A percentile compares a stretch with the other conserved stretches of the same genome.
Evolutionary conservation across 1,139 yeast species (phyloP).

Genomic region (Arxiozyma telluris): DNA sequence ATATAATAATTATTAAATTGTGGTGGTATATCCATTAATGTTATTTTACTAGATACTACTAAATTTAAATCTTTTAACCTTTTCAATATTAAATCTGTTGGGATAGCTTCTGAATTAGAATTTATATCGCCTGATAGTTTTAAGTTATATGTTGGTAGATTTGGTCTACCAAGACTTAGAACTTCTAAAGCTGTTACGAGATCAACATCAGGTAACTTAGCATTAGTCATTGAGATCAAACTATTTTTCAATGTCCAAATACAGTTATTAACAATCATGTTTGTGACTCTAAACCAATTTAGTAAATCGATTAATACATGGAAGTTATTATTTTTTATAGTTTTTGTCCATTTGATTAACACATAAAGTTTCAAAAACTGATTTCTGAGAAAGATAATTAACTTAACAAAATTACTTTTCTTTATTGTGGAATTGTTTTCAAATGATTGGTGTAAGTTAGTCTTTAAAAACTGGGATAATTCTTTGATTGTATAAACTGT

Average conservation of each 20-base stretch:
- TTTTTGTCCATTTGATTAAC: conserved; percentile 70
- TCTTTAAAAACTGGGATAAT: conserved; percentile 29
- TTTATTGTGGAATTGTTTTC: conserved; percentile 43
- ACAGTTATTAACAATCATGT: conserved; percentile 56
- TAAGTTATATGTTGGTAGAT: conserved; percentile 57
- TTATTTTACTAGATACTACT: conserved; percentile 64
- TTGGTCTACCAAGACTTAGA: conserved; percentile 67
- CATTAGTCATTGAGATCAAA: conserved; percentile 64
- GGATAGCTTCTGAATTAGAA: conserved; percentile 30
- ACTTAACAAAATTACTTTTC: conserved; percentile 58
- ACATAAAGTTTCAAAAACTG: conserved; percentile 80
- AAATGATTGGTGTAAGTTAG: conserved; percentile 19
- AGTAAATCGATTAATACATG: conserved; percentile 72
- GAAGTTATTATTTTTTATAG: conserved; percentile 55
- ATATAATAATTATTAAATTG: conserved; percentile 56
- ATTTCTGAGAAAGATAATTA: conserved; percentile 63
- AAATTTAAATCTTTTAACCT: conserved; percentile 66
- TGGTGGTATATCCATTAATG: conserved; percentile 56
- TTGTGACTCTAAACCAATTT: conserved; percentile 80
- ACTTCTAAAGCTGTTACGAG: conserved; percentile 81
- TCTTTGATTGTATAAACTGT: conserved; percentile 30
- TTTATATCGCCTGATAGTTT: conserved; percentile 17
- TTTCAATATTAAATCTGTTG: conserved; percentile 49
- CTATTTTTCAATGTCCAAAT: conserved; percentile 50
- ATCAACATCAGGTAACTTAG: conserved; percentile 86